Evolutionary conservation across 495 filamentous ascomycete species (phyloP).

Genomic region (Penicillium antarcticum): DNA sequence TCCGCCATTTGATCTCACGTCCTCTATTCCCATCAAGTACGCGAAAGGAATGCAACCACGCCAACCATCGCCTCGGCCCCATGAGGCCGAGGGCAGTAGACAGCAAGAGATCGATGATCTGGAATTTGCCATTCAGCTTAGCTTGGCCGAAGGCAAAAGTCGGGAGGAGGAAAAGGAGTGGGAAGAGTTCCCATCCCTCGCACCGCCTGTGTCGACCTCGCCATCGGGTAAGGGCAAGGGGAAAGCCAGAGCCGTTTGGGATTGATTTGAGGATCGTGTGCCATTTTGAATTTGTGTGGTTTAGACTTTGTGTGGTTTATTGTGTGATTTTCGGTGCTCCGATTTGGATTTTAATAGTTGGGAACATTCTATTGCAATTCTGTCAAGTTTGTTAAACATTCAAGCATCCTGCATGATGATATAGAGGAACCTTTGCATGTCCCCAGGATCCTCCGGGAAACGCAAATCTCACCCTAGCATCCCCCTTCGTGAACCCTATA

Average conservation of each 20-base stretch:
- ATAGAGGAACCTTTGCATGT: no score
- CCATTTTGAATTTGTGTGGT: background rate
- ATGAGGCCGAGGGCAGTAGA: conserved; percentile 33
- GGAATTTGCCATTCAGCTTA: conserved; percentile 79
- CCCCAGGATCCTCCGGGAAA: no score
- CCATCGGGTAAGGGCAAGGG: conserved; percentile 39
- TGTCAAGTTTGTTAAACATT: no score
- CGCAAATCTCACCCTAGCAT: background rate
- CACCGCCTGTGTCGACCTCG: conserved; percentile 41
- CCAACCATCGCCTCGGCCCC: conserved; percentile 19
- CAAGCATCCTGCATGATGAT: no score
- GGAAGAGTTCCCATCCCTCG: conserved; percentile 59
- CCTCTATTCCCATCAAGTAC: conserved; percentile 52
- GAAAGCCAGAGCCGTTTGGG: conserved; percentile 42
- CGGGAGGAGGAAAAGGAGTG: conserved; percentile 30
- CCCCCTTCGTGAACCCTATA: background rate
- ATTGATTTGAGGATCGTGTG: background rate
- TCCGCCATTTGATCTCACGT: conserved; percentile 25
- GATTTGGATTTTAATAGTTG: background rate
- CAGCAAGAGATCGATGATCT: conserved; percentile 67
- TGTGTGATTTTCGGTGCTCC: background rate
- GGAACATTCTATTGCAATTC: no score
- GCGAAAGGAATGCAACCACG: conserved; percentile 31
- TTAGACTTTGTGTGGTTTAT: background rate
- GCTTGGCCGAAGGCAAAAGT: conserved; percentile 75